Evolutionary conservation across 2,329 filamentous ascomycete species (phyloP), one percentile per base, ranked within the genome.

Genomic region (Chlorencoelia australis): DNA sequence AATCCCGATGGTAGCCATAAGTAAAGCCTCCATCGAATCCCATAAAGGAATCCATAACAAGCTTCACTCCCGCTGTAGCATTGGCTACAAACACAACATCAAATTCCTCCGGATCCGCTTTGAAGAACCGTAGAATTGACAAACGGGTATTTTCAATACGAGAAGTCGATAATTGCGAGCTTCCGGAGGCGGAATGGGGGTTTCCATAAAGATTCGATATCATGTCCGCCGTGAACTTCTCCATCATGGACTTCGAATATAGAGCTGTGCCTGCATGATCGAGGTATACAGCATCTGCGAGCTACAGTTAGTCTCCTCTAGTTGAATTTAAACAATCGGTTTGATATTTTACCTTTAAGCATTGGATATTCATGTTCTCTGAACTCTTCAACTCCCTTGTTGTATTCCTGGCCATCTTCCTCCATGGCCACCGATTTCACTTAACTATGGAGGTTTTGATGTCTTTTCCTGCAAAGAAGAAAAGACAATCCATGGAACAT

Each of bases 261-360:
- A 82, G 66, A 0, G 88, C 89, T n/a, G 85, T 84, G n/a, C 87
- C 89, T 0, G 87, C 87, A 79, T 96, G 88, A 51, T 96, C 89
- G 39, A 96, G 78, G 58, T 95, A 96, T 11, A 51, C 41, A 7
- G 44, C 42, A 47, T 50, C 52, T 55, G 18, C 7, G 17, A 22
- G 11, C 2, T 11, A 15, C 10, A 45, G 41, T 18, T 32, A 31
- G n/a, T 20, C 8, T 14, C 21, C 20, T 27, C 14, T 6, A 15
- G 18, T 15, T 25, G 8, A 3, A 19, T 15, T 14, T 10, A 29
- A 11, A 17, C 8, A 17, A 10, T 32, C 27, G 9, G 10, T 18
- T 7, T 7, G 2, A 41, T n/a, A n/a, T n/a, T 52, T 39, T 54
- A 79, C 80, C 77, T 61, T 71, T 64, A 28, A 85, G 65, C 76